Conservation (phyloP, 108 stramenopile genomes). For the Nitzschia palea region DNA sequence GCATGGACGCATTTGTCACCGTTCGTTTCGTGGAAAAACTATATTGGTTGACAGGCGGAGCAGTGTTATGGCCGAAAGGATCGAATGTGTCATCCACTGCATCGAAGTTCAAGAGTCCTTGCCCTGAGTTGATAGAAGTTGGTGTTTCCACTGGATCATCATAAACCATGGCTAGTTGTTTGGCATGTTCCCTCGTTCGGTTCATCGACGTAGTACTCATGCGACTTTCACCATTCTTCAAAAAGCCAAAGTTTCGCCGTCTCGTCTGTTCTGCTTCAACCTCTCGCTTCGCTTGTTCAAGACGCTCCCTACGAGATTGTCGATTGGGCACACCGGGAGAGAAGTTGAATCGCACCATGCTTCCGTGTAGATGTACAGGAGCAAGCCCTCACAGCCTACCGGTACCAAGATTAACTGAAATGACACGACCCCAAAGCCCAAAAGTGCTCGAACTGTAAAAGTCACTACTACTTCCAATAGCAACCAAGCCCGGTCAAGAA, state of each 20-base stretch:
- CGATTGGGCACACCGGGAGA: neutral
- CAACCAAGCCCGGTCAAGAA: too few relatives aligned
- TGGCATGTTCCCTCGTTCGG: constrained; percentile 27
- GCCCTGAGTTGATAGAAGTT: neutral
- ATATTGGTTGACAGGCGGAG: neutral
- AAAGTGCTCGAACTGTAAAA: too few relatives aligned
- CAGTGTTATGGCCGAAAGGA: constrained; percentile 5
- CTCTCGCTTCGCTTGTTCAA: constrained; percentile 12
- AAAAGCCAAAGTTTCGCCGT: constrained; percentile 37
- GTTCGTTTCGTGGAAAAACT: constrained; percentile 7
- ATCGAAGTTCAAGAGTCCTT: neutral
- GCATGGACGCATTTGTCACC: neutral
- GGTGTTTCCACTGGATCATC: constrained; percentile 1
- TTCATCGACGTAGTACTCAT: neutral
- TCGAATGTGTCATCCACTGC: constrained; percentile 4
- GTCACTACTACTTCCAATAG: too few relatives aligned
- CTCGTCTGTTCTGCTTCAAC: constrained; percentile 15
- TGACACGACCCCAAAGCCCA: too few relatives aligned
- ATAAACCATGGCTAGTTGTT: constrained; percentile 31
- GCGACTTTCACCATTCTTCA: constrained; percentile 15
- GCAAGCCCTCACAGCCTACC: too few relatives aligned
- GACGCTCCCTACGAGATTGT: constrained; percentile 10
- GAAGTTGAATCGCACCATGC: constrained; percentile 14
- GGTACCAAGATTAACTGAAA: too few relatives aligned
- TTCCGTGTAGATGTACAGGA: too few relatives aligned